Conservation (phyloP, 2,329 filamentous ascomycete species). For the Colletotrichum australisinense region DNA sequence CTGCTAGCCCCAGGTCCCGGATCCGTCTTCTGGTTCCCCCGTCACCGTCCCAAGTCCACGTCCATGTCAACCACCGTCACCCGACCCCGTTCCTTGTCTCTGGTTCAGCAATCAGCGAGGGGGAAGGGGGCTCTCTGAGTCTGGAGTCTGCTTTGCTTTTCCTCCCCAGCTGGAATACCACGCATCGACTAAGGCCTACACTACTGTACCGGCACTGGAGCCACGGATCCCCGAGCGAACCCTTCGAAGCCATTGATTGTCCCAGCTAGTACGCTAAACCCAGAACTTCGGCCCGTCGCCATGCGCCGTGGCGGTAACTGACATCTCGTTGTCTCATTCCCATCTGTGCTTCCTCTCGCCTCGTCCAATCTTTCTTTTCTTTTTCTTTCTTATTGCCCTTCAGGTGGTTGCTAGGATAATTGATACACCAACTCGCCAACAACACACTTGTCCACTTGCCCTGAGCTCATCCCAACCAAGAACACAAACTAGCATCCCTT, state of each 20-base stretch:
- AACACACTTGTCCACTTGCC: not conserved
- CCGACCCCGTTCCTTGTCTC: constrained; percentile 7
- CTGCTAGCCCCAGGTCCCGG: not conserved
- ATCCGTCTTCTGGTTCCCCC: not conserved
- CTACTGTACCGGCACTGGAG: constrained; percentile 33
- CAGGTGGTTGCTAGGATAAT: constrained; percentile 31
- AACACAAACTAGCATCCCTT: constrained; percentile 35
- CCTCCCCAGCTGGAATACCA: constrained; percentile 17
- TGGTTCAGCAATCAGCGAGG: constrained; percentile 17
- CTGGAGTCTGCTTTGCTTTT: constrained; percentile 20
- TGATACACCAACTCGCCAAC: constrained; percentile 32
- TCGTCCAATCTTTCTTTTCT: constrained; percentile 36
- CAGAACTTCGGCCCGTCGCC: constrained; percentile 30
- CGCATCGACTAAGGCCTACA: constrained; percentile 26
- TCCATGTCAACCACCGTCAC: constrained; percentile 7
- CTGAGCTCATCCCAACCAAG: constrained; percentile 22
- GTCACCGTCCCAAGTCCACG: constrained; percentile 8
- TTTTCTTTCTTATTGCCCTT: constrained; percentile 31
- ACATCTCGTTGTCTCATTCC: constrained; percentile 35
- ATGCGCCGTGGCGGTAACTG: constrained; percentile 35
- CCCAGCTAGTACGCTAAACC: constrained; percentile 28
- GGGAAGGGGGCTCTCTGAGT: not conserved
- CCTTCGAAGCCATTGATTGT: constrained; percentile 6
- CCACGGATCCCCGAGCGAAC: constrained; percentile 28
- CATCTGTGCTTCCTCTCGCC: constrained; percentile 30